Base-by-base conservation (phyloP, 2,329 filamentous ascomycete genomes). In the Zalaria sp. region DNA sequence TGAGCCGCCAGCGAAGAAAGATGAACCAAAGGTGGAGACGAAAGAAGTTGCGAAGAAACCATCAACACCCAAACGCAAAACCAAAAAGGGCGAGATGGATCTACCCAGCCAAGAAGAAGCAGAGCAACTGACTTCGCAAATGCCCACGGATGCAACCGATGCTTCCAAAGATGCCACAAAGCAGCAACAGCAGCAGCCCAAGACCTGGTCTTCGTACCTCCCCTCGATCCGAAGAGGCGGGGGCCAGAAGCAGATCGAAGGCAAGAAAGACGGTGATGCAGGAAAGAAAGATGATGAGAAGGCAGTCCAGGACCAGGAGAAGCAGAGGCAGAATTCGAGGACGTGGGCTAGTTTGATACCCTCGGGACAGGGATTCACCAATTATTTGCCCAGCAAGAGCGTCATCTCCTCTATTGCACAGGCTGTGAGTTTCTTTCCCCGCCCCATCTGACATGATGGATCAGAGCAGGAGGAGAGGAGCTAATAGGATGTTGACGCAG, bases 311-410 rank as follows among this genome's bases (percentile, higher is more conserved):
- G 49, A 46, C 11, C 45, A 40, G 10, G 46, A 37, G n/a, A 41
- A 45, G 6, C 53, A 57, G 40, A 57, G 57, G 27, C 47, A 60
- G 49, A 54, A 59, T 38, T 55, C 57, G 1, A 51, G 60, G 46
- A 63, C 61, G 36, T 71, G 67, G 67, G 59, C 57, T 1, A 63
- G 63, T 0, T 69, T 69, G 46, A 56, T 71, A 38, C 64, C 64
- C 1, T 64, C 63, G 7, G 67, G 67, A 6, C 61, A 68, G 43
- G 64, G 64, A 4, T 67, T 67, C 51, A 64, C 62, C 9, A 65
- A 57, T 39, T 70, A 69, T 43, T 58, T 70, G 4, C 67, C 67
- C 4, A 58, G 58, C 9, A 63, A 67, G 45, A 54, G 52, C 4
- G 60, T 63, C 3, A 53, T 69, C 4, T 66, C 64, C 34, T 58